phyloP scores from a whole-genome alignment of 179 eudicot species.

The Actinidia polygama region DNA sequence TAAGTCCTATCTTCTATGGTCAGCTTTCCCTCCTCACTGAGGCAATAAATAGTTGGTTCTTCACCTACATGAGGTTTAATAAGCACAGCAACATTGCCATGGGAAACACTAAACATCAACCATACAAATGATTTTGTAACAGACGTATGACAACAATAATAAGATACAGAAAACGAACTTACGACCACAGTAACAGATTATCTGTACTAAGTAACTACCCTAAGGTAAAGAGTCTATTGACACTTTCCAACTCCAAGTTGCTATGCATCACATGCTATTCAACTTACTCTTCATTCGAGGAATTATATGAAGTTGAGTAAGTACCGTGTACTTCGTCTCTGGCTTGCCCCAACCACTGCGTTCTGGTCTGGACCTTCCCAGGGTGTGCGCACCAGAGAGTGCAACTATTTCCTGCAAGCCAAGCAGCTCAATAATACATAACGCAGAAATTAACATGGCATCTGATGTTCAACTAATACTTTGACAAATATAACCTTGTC shows the following conservation, averaged over 20 bases:
- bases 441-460: slow-evolving; percentile 10
- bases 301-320: slow-evolving; percentile 4
- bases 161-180: background rate
- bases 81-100: background rate
- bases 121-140: background rate
- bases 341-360: slow-evolving; percentile 99
- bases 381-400: slow-evolving; percentile 91
- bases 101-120: background rate
- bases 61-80: background rate
- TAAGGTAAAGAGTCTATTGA: background rate
- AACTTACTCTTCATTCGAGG: background rate
- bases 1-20: background rate
- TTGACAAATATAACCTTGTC: slow-evolving; percentile 62
- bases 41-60: background rate
- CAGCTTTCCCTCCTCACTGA: background rate
- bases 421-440: slow-evolving; percentile 30
- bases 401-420: slow-evolving; percentile 85
- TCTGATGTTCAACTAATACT: background rate
- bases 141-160: background rate
- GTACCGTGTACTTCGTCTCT: slow-evolving; percentile 94
- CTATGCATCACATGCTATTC: slow-evolving; percentile 2
- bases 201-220: background rate
- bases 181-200: background rate
- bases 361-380: slow-evolving; percentile 96
- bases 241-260: slow-evolving; percentile 16